These are phyloP conservation scores for Fusarium sp. DNA, from an alignment of 2,329 filamentous ascomycete species.

Conservation along the genomic window DNA sequence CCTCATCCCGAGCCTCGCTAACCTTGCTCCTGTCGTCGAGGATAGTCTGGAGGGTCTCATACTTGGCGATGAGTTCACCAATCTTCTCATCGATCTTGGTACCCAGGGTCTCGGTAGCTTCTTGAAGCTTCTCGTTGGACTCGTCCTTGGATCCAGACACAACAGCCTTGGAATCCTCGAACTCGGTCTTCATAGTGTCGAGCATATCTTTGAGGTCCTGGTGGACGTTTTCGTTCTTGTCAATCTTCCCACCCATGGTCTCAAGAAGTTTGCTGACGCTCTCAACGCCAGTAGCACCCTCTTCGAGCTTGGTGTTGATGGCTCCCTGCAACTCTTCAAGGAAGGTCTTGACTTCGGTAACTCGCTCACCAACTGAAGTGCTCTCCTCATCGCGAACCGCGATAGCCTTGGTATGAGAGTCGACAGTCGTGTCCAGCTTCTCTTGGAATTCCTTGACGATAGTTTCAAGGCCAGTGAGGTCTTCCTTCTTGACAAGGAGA, in stretches of 20 bases:
- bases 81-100: constrained; percentile 76
- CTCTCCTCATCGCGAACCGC: constrained; percentile 90
- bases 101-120: constrained; percentile 68
- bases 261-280: constrained; percentile 79
- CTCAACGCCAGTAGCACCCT: constrained; percentile 81
- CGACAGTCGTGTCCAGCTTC: constrained; percentile 76
- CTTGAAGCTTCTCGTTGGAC: constrained; percentile 81
- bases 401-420: constrained; percentile 82
- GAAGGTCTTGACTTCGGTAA: constrained; percentile 83
- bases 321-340: constrained; percentile 85
- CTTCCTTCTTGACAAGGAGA: constrained; percentile 79
- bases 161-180: constrained; percentile 87
- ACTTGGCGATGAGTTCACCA: constrained; percentile 85
- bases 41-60: constrained; percentile 84
- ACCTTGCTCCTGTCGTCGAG: constrained; percentile 82
- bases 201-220: constrained; percentile 80
- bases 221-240: constrained; percentile 69
- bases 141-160: constrained; percentile 87
- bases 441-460: constrained; percentile 81
- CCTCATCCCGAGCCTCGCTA: constrained; percentile 79
- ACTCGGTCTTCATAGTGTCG: constrained; percentile 85
- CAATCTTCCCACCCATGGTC: constrained; percentile 74
- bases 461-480: constrained; percentile 74
- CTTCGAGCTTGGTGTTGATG: constrained; percentile 81
- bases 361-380: constrained; percentile 81